Percentiles rank a stretch among this genome's conserved stretches.
Evolutionary conservation across 495 filamentous ascomycete genomes (phyloP).

Genomic region (Xylaria telfairii): DNA sequence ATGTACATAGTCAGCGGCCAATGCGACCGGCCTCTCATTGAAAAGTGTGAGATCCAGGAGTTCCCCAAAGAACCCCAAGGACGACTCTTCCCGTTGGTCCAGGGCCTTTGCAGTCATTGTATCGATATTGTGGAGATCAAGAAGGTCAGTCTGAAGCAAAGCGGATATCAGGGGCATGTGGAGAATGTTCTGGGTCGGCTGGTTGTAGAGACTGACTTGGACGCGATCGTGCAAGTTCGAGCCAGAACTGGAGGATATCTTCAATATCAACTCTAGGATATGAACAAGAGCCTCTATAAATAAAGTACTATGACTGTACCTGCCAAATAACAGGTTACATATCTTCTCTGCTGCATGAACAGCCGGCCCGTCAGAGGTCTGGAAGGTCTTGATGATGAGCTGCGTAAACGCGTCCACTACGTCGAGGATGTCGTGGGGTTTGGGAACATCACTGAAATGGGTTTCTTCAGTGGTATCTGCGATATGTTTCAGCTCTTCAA

Average conservation of each 20-base stretch:
- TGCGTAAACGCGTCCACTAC: constrained; percentile 62
- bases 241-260: constrained; percentile 66
- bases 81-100: constrained; percentile 66
- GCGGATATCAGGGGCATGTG: constrained; percentile 77
- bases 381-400: constrained; percentile 60
- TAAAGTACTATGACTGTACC: constrained; percentile 58
- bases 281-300: constrained; percentile 85
- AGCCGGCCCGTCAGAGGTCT: constrained; percentile 70
- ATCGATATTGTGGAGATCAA: constrained; percentile 85
- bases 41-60: constrained; percentile 79
- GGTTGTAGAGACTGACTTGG: constrained; percentile 66
- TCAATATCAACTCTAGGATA: constrained; percentile 79
- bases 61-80: constrained; percentile 75
- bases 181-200: constrained; percentile 77
- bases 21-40: constrained; percentile 72
- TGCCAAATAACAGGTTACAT: constrained; percentile 68
- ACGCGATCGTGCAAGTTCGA: constrained; percentile 75
- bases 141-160: constrained; percentile 70
- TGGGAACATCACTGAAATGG: constrained; percentile 70
- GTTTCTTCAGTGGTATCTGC: constrained; percentile 71
- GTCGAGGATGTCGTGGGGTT: constrained; percentile 67
- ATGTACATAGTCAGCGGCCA: constrained; percentile 85
- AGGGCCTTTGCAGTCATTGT: constrained; percentile 74
- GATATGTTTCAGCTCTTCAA: constrained; percentile 72
- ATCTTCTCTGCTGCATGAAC: constrained; percentile 72